These are phyloP conservation scores for Verticillium zaregamsianum DNA, from an alignment of 2,329 filamentous ascomycete genomes.

Conservation along the genomic window DNA sequence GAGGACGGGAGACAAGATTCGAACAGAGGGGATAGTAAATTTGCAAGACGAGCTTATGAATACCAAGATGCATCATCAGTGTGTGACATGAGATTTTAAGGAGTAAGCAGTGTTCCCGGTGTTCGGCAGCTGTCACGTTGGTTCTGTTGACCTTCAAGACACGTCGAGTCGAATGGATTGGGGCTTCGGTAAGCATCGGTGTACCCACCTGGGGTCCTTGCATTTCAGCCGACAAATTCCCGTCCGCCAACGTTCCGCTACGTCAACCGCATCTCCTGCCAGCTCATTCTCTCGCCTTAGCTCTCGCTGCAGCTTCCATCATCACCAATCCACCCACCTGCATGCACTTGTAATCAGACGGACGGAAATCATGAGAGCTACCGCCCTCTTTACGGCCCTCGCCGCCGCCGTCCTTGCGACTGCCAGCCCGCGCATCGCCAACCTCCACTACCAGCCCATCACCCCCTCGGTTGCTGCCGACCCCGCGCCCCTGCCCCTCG, in stretches of 20 bases:
- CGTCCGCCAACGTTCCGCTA: neutral
- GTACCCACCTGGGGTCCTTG: neutral
- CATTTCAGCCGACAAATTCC: neutral
- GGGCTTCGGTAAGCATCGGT: neutral
- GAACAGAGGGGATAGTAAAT: neutral
- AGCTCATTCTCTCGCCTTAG: neutral
- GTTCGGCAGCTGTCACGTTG: too few species aligned
- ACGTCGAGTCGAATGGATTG: too few species aligned
- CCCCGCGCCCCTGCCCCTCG: conserved; percentile 40
- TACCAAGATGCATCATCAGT: neutral
- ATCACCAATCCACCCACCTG: neutral
- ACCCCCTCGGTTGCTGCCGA: conserved; percentile 19
- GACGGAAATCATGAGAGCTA: conserved; percentile 32
- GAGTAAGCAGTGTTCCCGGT: too few species aligned
- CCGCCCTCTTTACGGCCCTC: conserved; percentile 36
- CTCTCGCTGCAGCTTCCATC: neutral
- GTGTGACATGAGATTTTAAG: too few species aligned
- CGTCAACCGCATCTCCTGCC: neutral
- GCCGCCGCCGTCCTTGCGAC: conserved; percentile 34
- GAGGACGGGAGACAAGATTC: neutral
- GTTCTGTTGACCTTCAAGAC: neutral
- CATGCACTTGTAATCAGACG: neutral
- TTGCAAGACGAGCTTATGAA: neutral
- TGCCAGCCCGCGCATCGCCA: conserved; percentile 38
- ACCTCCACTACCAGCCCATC: conserved; percentile 53